Percentiles rank a stretch among this genome's conserved stretches.
These are phyloP conservation scores for Polygonum aviculare DNA, from an alignment of 148 eudicot genomes.

Conservation along the genomic window DNA sequence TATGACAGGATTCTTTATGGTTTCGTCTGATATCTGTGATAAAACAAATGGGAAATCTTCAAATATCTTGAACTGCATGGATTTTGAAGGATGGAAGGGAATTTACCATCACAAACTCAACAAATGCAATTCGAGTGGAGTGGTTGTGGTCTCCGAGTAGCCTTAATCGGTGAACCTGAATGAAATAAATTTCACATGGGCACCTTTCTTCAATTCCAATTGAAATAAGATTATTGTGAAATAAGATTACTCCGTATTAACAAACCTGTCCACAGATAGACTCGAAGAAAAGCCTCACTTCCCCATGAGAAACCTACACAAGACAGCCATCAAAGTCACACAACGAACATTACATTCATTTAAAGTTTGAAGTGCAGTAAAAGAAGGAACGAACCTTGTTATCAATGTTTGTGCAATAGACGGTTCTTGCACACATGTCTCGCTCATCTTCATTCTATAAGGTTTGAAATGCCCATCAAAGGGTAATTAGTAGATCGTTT, in stretches of 20 bases:
- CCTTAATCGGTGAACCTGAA: conserved; percentile 72
- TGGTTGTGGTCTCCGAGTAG: conserved; percentile 94
- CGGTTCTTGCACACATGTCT: conserved; percentile 96
- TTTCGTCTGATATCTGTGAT: neutral
- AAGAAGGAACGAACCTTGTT: conserved; percentile 48
- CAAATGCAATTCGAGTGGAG: conserved; percentile 89
- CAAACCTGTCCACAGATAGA: conserved; percentile 72
- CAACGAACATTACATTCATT: neutral
- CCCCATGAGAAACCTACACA: conserved; percentile 70
- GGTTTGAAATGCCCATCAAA: neutral
- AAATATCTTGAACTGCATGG: neutral
- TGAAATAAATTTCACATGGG: neutral
- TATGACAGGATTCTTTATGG: neutral
- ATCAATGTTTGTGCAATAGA: conserved; percentile 89
- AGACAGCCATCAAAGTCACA: neutral
- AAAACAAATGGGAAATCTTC: neutral
- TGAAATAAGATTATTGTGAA: neutral
- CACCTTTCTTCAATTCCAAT: neutral
- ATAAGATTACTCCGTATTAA: neutral
- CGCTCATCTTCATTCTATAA: conserved; percentile 94
- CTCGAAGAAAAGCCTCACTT: conserved; percentile 74
- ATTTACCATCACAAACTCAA: conserved; percentile 81
- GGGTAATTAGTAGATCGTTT: neutral
- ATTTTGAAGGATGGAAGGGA: neutral
- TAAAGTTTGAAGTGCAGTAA: neutral